Evolutionary conservation across 73 alveolate genomes (phyloP), one percentile per base, ranked within the genome.

Genomic region (Paramecium bursaria): DNA sequence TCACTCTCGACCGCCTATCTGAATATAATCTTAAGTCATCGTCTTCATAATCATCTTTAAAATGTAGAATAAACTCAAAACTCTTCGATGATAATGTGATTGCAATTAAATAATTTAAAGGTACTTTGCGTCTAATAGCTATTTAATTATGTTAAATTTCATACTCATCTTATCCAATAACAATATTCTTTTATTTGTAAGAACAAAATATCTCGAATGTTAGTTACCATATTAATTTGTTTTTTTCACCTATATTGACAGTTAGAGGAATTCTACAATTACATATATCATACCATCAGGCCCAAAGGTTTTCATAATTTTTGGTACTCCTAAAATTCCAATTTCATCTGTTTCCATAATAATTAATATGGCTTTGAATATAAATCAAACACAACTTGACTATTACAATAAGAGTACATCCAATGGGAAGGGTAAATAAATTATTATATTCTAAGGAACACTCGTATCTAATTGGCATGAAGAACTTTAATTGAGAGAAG

Each of bases 391-490:
- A 3, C 19, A 67, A 67, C 44, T 67, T 35, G 82, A 67, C 44
- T 67, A 87, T 30, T 94, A 86, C 87, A 94, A 92, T 82, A 92
- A 94, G 86, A 80, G 86, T 14, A 48, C 75, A 21, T 79, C 75
- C 60, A 86, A 74, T 5, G 92, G 93, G 10, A 88, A 88, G 3
- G 82, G 57, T 30, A 6, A 48, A 1, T 25, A 67, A 42, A 42
- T n/a, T 17, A 42, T 13, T 25, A 67, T 25, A 25, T 10, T 67
- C n/a, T 67, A 35, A n/a, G 96, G 96, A 26, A 94, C 98, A 15
- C 82, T 94, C 49, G 80, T 94, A 42, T 95, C 94, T 48, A 94
- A 94, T 73, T 94, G 98, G 98, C 92, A 94, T 57, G 98, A 94
- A 74, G 98, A 94, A 74, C 88, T 90, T 52, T 79, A 92, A 35